phyloP scores from a whole-genome alignment of 352 stramenopile species.

The Phytophthora palmivora region DNA sequence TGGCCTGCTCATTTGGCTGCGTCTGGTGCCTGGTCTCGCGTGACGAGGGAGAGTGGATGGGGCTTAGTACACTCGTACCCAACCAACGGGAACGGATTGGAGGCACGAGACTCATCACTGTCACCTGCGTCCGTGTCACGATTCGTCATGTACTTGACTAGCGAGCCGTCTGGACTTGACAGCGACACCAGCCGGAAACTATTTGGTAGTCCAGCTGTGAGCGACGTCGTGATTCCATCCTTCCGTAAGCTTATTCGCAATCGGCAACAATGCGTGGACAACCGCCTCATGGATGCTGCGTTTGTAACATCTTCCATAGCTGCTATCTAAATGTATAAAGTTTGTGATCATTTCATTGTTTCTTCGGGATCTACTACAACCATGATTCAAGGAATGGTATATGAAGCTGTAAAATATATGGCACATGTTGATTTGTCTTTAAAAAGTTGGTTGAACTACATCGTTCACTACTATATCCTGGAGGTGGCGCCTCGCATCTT shows the following conservation, averaged over 20 bases:
- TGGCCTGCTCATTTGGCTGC: slow-evolving; percentile 31
- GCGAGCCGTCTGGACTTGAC: slow-evolving; percentile 22
- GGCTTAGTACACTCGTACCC: slow-evolving; percentile 21
- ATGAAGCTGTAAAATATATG: too few species aligned
- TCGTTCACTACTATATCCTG: slow-evolving; percentile 31
- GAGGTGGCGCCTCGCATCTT: slow-evolving; percentile 23
- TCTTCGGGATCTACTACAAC: too few species aligned
- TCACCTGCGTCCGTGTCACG: slow-evolving; percentile 21
- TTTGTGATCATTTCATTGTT: too few species aligned
- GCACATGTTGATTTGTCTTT: slow-evolving; percentile 38
- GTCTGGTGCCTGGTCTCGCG: slow-evolving; percentile 22
- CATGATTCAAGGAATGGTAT: too few species aligned
- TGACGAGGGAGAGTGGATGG: slow-evolving; percentile 30
- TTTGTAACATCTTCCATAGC: slow-evolving; percentile 4
- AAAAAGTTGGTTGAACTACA: slow-evolving; percentile 24
- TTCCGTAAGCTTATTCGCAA: slow-evolving; percentile 26
- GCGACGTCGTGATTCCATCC: slow-evolving; percentile 29
- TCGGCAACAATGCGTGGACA: slow-evolving; percentile 33
- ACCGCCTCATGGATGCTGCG: slow-evolving; percentile 26
- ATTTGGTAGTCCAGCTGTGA: slow-evolving; percentile 26
- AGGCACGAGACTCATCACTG: slow-evolving; percentile 7
- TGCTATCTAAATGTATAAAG: slow-evolving; percentile 9
- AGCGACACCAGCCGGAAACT: slow-evolving; percentile 18
- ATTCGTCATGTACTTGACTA: slow-evolving; percentile 23
- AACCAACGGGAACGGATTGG: slow-evolving; percentile 2